Evolutionary conservation across 257 asterid genomes (phyloP).

Genomic region (Vinca minor): DNA sequence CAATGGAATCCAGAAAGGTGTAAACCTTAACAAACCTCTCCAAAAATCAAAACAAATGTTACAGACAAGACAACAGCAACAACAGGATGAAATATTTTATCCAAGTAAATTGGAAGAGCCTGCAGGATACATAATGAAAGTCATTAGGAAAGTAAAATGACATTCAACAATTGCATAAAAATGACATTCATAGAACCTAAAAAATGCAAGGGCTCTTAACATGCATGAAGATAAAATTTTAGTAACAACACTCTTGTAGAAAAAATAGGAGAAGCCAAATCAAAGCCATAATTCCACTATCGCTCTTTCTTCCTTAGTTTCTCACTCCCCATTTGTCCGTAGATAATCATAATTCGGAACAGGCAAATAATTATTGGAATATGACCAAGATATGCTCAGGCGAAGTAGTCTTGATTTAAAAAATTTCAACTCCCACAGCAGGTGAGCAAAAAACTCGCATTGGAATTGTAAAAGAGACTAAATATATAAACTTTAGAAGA

Average conservation of each 20-base stretch:
- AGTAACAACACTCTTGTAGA: neutral
- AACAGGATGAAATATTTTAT: constrained; percentile 77
- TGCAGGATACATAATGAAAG: constrained; percentile 21
- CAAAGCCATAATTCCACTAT: no score
- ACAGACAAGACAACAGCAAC: constrained; percentile 93
- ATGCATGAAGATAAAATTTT: constrained; percentile 1
- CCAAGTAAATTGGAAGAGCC: constrained; percentile 95
- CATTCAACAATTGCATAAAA: neutral
- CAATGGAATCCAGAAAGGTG: neutral
- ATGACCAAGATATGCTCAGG: neutral
- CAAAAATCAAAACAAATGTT: constrained; percentile 90
- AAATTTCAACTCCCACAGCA: neutral
- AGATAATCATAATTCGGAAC: neutral
- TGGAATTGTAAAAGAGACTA: neutral
- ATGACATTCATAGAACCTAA: neutral
- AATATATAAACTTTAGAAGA: no score
- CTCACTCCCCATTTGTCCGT: neutral
- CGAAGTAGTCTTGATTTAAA: neutral
- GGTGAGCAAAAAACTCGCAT: neutral
- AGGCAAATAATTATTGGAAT: neutral
- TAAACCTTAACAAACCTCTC: constrained; percentile 60
- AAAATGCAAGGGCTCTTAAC: neutral
- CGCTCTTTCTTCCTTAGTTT: no score
- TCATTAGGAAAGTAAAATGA: neutral
- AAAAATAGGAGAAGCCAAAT: no score